Conservation (phyloP, 345 rosid species). For the Triadica sebifera region DNA sequence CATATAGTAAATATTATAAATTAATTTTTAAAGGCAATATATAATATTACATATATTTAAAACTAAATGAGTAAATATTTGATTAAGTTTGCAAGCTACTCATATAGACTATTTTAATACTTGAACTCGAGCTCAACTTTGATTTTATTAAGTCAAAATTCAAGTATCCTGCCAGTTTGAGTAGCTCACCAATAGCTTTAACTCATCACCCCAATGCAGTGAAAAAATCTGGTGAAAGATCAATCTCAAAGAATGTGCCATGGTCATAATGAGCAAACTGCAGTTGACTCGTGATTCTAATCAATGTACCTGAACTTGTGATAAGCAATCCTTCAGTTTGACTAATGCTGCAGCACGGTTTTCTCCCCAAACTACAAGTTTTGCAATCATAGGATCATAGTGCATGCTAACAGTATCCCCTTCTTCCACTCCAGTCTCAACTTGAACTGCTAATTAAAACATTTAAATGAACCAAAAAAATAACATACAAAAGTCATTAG, state of each 20-base stretch:
- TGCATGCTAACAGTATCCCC: slow-evolving; percentile 97
- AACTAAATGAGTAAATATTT: no score
- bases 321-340: slow-evolving; percentile 81
- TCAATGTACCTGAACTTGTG: slow-evolving; percentile 72
- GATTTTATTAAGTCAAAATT: no score
- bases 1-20: no score
- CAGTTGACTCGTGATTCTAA: slow-evolving; percentile 8
- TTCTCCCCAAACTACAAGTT: slow-evolving; percentile 93
- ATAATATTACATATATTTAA: no score
- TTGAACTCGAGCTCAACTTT: no score
- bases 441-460: slow-evolving; percentile 53
- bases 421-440: slow-evolving; percentile 92
- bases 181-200: not conserved
- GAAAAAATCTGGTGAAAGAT: not conserved
- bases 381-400: slow-evolving; percentile 99
- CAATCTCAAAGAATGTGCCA: slow-evolving; percentile 16
- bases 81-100: no score
- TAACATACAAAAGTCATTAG: not conserved
- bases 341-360: slow-evolving; percentile 75
- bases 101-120: no score
- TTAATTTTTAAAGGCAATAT: no score
- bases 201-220: not conserved
- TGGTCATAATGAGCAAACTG: slow-evolving; percentile 7
- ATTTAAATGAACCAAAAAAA: slow-evolving; percentile 16
- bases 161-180: no score